Evolutionary conservation across 768 basidiomycete genomes (phyloP).

Genomic region (Tulasnella sp.): DNA sequence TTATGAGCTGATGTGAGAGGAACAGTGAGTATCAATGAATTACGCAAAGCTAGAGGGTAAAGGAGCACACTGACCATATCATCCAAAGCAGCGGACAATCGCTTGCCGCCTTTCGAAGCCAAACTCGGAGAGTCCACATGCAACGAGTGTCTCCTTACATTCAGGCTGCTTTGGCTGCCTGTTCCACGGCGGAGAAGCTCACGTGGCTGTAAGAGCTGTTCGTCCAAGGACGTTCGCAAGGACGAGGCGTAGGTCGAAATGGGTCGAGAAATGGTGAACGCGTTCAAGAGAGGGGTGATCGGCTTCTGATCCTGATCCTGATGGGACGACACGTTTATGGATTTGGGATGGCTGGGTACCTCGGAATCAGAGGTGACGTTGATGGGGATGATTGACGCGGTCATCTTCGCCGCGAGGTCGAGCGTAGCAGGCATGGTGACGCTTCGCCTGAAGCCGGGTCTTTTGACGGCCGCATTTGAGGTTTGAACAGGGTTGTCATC

Average conservation of each 20-base stretch:
- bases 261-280: no score
- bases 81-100: constrained; percentile 8
- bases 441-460: background rate
- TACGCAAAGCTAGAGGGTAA: background rate
- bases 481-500: background rate
- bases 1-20: background rate
- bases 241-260: background rate
- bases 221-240: constrained; percentile 8
- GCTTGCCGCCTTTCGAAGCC: background rate
- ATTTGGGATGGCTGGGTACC: background rate
- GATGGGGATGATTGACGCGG: background rate
- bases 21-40: background rate
- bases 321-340: background rate
- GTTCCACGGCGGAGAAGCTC: background rate
- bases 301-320: background rate
- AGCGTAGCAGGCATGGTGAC: background rate
- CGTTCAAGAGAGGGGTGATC: no score
- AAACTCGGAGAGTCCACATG: background rate
- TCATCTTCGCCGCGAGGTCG: background rate
- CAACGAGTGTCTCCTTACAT: constrained; percentile 9
- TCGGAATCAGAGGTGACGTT: background rate
- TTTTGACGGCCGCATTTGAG: background rate
- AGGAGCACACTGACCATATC: constrained; percentile 6
- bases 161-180: background rate
- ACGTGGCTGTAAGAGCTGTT: background rate